These are phyloP conservation scores for Sarocladiaceae sp. DNA, from an alignment of 2,329 filamentous ascomycete genomes.

Conservation along the genomic window DNA sequence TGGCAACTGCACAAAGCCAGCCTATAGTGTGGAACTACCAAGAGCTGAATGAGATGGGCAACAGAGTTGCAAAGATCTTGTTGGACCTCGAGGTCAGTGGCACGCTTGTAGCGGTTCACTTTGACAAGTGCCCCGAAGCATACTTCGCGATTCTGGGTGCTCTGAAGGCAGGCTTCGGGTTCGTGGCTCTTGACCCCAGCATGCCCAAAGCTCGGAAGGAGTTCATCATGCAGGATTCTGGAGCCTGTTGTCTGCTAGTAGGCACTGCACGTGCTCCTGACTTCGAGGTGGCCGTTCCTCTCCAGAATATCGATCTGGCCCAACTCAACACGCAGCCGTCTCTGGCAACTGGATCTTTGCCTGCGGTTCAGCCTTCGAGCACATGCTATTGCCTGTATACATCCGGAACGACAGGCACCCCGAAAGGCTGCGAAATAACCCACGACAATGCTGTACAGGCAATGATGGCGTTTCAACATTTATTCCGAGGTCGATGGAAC, in stretches of 20 bases:
- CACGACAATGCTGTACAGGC: slow-evolving; percentile 88
- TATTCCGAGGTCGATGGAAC: slow-evolving; percentile 75
- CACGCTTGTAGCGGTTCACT: slow-evolving; percentile 69
- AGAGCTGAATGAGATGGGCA: slow-evolving; percentile 67
- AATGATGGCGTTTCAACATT: slow-evolving; percentile 76
- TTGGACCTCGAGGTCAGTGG: slow-evolving; percentile 46
- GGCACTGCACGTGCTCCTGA: slow-evolving; percentile 29
- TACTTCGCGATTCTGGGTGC: slow-evolving; percentile 80
- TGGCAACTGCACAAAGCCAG: slow-evolving; percentile 43
- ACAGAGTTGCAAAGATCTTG: slow-evolving; percentile 67
- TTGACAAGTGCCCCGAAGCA: slow-evolving; percentile 80
- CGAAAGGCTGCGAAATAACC: slow-evolving; percentile 84
- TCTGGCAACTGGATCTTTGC: slow-evolving; percentile 11
- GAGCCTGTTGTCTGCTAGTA: slow-evolving; percentile 59
- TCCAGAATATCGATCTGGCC: slow-evolving; percentile 28
- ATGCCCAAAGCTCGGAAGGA: slow-evolving; percentile 69
- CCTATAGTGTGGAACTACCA: slow-evolving; percentile 66
- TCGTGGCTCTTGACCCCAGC: slow-evolving; percentile 73
- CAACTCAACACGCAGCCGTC: slow-evolving; percentile 22
- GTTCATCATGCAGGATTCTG: slow-evolving; percentile 75
- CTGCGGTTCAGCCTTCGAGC: slow-evolving; percentile 40
- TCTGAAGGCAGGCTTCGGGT: slow-evolving; percentile 76
- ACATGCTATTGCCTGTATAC: slow-evolving; percentile 84
- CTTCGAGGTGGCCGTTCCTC: slow-evolving; percentile 26
- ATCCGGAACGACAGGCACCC: slow-evolving; percentile 79